A percentile compares a stretch with the other conserved stretches of the same genome.
These are phyloP conservation scores for Bruguiera parviflora DNA, from an alignment of 345 rosid genomes.

Conservation along the genomic window DNA sequence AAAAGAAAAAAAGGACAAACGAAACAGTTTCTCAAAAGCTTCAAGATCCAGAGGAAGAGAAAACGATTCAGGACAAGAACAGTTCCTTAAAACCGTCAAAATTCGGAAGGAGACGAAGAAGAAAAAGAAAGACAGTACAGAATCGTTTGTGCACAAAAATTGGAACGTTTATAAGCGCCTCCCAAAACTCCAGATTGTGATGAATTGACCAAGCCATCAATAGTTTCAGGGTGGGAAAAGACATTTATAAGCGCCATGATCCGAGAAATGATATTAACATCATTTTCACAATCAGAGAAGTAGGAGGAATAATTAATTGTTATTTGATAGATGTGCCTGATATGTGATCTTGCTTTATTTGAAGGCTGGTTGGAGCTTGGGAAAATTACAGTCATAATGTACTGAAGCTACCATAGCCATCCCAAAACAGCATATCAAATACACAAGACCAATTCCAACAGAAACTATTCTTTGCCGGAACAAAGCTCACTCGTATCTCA, in stretches of 20 bases:
- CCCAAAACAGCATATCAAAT: neutral
- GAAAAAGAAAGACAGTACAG: too few species aligned
- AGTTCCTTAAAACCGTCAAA: too few species aligned
- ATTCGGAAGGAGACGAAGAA: too few species aligned
- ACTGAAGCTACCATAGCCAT: neutral
- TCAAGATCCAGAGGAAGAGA: too few species aligned
- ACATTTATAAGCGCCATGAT: neutral
- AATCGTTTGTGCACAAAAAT: too few species aligned
- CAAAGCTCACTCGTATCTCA: conserved; percentile 18
- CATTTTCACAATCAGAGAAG: neutral
- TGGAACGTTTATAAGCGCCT: conserved; percentile 33
- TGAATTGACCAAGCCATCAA: conserved; percentile 16
- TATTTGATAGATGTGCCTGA: neutral
- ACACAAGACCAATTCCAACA: neutral
- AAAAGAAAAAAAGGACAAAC: too few species aligned
- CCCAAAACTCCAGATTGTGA: conserved; percentile 57
- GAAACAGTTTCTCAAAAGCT: too few species aligned
- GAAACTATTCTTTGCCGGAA: neutral
- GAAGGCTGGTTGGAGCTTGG: neutral
- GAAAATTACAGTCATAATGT: neutral
- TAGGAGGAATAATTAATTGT: neutral
- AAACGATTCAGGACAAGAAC: too few species aligned
- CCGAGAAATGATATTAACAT: too few species aligned
- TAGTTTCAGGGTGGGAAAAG: conserved; percentile 4
- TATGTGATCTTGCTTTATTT: neutral